phyloP scores from a whole-genome alignment of 1,284 basidiomycete species.

The Ceratobasidium sp. region DNA sequence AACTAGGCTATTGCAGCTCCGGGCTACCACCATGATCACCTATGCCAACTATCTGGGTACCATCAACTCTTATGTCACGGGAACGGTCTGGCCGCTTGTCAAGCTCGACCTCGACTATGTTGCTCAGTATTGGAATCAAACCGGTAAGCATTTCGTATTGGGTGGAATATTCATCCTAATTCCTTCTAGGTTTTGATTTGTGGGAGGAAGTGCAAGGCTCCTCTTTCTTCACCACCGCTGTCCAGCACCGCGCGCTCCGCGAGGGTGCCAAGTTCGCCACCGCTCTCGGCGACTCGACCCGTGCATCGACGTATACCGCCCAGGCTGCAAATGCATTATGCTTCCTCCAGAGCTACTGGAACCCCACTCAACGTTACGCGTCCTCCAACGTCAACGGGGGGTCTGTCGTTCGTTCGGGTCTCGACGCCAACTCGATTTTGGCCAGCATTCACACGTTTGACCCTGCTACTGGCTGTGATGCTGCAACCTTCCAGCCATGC shows the following conservation, averaged over 20 bases:
- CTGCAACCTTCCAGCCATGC: constrained; percentile 71
- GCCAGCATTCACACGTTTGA: constrained; percentile 67
- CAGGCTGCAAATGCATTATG: constrained; percentile 68
- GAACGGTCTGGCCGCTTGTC: constrained; percentile 49
- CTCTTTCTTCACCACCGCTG: constrained; percentile 73
- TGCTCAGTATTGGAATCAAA: no score
- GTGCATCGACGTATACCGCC: constrained; percentile 59
- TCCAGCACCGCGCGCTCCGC: constrained; percentile 70
- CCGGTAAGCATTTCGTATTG: no score
- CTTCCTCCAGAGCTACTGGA: constrained; percentile 63
- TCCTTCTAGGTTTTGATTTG: constrained; percentile 74
- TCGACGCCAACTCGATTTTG: constrained; percentile 72
- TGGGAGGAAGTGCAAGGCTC: constrained; percentile 75
- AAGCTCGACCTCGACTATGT: constrained; percentile 51
- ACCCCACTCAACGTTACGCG: constrained; percentile 20
- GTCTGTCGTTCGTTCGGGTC: constrained; percentile 62
- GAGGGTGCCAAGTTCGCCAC: constrained; percentile 67
- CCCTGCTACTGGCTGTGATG: constrained; percentile 66
- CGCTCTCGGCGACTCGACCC: constrained; percentile 59
- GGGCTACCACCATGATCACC: constrained; percentile 51
- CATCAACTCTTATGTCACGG: constrained; percentile 41
- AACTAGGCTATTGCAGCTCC: constrained; percentile 20
- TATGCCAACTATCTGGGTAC: constrained; percentile 50
- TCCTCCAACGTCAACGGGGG: constrained; percentile 67
- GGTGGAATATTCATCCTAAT: no score